Percentiles rank a stretch among this genome's conserved stretches.
phyloP scores from a whole-genome alignment of 1,139 yeast species.

The Taphrina communis region DNA sequence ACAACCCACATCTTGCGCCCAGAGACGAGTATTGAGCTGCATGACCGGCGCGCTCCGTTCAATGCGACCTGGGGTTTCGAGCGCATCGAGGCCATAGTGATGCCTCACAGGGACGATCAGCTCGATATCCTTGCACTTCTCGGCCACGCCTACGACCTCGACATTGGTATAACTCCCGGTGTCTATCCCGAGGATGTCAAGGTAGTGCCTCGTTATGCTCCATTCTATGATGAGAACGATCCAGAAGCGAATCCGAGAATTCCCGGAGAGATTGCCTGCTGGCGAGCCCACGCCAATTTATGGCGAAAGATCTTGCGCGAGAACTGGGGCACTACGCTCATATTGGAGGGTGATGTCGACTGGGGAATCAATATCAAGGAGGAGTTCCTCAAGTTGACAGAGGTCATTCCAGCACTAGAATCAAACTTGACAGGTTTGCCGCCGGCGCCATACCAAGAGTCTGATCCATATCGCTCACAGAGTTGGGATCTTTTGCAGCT shows the following conservation, averaged over 20 bases:
- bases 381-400: background rate
- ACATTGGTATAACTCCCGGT: background rate
- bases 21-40: background rate
- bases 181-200: conserved; percentile 1
- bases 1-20: background rate
- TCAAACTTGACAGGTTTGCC: background rate
- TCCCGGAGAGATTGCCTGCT: conserved; percentile 8
- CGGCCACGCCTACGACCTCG: background rate
- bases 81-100: background rate
- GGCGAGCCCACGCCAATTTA: conserved; percentile 4
- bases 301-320: conserved; percentile 1
- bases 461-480: background rate
- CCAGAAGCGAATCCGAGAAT: background rate
- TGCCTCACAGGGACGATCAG: conserved; percentile 1
- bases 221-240: background rate
- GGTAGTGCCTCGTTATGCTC: background rate
- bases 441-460: background rate
- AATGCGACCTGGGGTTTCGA: background rate
- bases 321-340: background rate
- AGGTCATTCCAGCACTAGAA: background rate
- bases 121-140: conserved; percentile 3
- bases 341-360: conserved; percentile 7
- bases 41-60: background rate
- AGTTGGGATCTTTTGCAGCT: conserved; percentile 9
- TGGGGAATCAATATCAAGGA: background rate